Evolutionary conservation across 306 rosid species (phyloP).

Genomic region (Cicer pinnatifidum): DNA sequence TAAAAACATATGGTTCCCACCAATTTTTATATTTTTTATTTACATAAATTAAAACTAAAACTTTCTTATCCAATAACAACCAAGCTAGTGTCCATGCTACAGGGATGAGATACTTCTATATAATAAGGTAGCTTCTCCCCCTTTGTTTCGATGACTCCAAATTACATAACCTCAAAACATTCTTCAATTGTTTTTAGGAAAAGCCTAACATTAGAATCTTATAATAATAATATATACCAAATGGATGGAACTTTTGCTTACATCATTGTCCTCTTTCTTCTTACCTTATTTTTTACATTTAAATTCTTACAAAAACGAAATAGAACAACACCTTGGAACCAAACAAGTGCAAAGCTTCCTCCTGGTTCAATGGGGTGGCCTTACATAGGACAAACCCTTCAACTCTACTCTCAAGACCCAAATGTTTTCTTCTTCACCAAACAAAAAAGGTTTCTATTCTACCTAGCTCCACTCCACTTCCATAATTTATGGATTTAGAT

Average conservation of each 20-base stretch:
- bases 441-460: conserved; percentile 65
- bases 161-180: conserved; percentile 25
- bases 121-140: conserved; percentile 41
- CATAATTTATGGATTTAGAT: too few relatives aligned
- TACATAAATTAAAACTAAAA: not conserved
- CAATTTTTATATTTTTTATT: not conserved
- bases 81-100: not conserved
- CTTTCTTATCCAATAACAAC: not conserved
- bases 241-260: conserved; percentile 53
- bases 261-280: conserved; percentile 49
- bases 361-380: conserved; percentile 99
- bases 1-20: not conserved
- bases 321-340: conserved; percentile 35
- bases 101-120: conserved; percentile 25
- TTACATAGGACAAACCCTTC: conserved; percentile 81
- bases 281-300: conserved; percentile 39
- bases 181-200: conserved; percentile 12
- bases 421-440: conserved; percentile 67
- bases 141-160: conserved; percentile 18
- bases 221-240: conserved; percentile 27
- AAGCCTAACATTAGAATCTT: conserved; percentile 41
- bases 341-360: conserved; percentile 61
- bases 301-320: conserved; percentile 40
- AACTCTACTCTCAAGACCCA: conserved; percentile 78
- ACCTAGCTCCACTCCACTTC: not conserved